Conservation (phyloP, 192 early-diverging fungal species). For the Linnemannia schmuckeri region DNA sequence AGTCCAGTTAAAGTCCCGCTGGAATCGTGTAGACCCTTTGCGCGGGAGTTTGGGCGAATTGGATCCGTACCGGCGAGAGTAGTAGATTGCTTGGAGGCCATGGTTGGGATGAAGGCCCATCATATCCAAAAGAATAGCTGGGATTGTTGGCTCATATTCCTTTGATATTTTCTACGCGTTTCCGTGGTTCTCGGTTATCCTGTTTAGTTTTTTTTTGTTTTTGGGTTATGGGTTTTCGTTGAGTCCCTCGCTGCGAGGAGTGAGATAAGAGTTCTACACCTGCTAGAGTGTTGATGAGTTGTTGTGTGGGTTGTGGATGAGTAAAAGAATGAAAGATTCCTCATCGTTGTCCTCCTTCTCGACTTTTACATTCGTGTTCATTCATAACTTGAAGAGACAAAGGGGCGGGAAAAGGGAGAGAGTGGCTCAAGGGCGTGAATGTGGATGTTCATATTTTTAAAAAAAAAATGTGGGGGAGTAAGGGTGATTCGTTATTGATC, state of each 20-base stretch:
- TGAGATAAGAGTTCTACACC: not conserved
- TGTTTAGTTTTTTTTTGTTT: not conserved
- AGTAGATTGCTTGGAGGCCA: constrained; percentile 11
- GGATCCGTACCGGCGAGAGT: not conserved
- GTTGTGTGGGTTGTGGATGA: not conserved
- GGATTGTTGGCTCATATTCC: not conserved
- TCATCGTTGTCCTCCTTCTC: not conserved
- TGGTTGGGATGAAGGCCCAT: constrained; percentile 11
- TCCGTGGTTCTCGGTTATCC: not conserved
- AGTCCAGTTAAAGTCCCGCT: not conserved
- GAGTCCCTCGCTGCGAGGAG: not conserved
- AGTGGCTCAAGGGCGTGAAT: not conserved
- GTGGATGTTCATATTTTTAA: not conserved
- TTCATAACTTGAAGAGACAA: not conserved
- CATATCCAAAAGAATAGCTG: not conserved
- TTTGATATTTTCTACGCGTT: not conserved
- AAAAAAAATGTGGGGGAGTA: not conserved
- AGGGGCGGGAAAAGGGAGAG: not conserved
- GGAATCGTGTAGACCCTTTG: not conserved
- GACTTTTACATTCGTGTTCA: not conserved
- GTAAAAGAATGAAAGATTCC: not conserved
- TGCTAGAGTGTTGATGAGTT: not conserved
- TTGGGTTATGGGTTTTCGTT: not conserved
- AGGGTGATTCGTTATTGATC: not conserved
- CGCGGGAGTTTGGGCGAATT: not conserved